Percentiles rank a stretch among this genome's conserved stretches.
Conservation (phyloP, 2,329 filamentous ascomycete species). For the Xylariaceae sp. region DNA sequence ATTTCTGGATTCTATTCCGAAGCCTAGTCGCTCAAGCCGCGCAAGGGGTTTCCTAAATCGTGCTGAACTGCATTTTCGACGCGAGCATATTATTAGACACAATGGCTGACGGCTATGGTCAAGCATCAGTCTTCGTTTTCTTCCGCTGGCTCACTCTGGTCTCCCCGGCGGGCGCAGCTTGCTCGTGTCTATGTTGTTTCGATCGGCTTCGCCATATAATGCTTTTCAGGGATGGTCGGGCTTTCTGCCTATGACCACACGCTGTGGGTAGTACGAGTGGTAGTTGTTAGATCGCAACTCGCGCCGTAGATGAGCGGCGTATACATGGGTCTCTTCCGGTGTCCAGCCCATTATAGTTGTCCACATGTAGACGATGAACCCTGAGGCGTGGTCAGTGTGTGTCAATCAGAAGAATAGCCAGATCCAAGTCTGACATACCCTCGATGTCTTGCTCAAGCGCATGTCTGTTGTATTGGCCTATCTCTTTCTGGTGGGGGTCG, state of each 20-base stretch:
- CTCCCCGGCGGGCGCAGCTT: too few relatives aligned
- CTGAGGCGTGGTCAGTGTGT: constrained; percentile 9
- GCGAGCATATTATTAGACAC: too few relatives aligned
- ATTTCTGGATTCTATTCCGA: too few relatives aligned
- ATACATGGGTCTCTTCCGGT: constrained; percentile 29
- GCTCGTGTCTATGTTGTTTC: too few relatives aligned
- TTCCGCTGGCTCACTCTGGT: too few relatives aligned
- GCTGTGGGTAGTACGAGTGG: constrained; percentile 27
- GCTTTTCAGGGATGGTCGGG: constrained; percentile 11
- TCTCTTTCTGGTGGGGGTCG: constrained; percentile 34
- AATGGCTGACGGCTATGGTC: too few relatives aligned
- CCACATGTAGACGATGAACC: constrained; percentile 30
- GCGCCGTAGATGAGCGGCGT: constrained; percentile 27
- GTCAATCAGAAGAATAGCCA: neutral
- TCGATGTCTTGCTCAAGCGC: constrained; percentile 34
- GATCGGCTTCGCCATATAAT: too few relatives aligned
- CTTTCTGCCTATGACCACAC: constrained; percentile 28
- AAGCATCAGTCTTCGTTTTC: too few relatives aligned
- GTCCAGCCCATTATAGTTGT: constrained; percentile 26
- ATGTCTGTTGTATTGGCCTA: constrained; percentile 34
- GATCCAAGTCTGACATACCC: constrained; percentile 19
- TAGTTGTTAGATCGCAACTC: constrained; percentile 24
- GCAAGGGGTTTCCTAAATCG: too few relatives aligned
- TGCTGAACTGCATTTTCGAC: too few relatives aligned
- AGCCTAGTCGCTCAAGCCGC: too few relatives aligned